phyloP scores from a whole-genome alignment of 2,329 filamentous ascomycete species.

The Fusarium hainanense region DNA sequence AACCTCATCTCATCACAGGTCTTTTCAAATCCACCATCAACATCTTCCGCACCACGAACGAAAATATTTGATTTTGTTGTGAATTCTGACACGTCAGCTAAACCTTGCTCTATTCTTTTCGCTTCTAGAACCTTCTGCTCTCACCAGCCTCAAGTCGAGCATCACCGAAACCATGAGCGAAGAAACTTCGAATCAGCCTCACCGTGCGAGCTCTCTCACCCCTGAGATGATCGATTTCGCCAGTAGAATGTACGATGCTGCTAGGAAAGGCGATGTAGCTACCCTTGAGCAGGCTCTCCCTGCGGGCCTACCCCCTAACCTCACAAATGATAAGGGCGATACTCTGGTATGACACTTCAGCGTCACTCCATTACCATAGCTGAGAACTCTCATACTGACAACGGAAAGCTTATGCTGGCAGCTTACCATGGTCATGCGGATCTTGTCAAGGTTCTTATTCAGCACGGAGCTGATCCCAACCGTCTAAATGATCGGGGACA shows the following conservation, averaged over 20 bases:
- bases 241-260: slow-evolving; percentile 73
- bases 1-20: neutral
- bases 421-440: slow-evolving; percentile 74
- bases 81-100: neutral
- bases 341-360: slow-evolving; percentile 64
- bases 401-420: slow-evolving; percentile 73
- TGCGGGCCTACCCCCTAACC: slow-evolving; percentile 73
- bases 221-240: slow-evolving; percentile 75
- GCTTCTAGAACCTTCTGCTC: neutral
- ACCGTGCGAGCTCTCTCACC: slow-evolving; percentile 55
- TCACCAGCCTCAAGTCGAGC: neutral
- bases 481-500: slow-evolving; percentile 75
- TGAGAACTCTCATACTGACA: slow-evolving; percentile 5
- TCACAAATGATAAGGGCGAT: slow-evolving; percentile 79
- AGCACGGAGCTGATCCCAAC: slow-evolving; percentile 74
- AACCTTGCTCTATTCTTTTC: neutral
- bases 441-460: slow-evolving; percentile 69
- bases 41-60: neutral
- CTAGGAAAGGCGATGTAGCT: slow-evolving; percentile 67
- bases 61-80: neutral
- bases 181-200: slow-evolving; percentile 20
- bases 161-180: slow-evolving; percentile 24
- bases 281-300: slow-evolving; percentile 72
- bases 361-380: neutral
- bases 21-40: neutral